Evolutionary conservation across 2,329 filamentous ascomycete species (phyloP), one percentile per base, ranked within the genome.

Genomic region (Cadophora luteo-olivacea): DNA sequence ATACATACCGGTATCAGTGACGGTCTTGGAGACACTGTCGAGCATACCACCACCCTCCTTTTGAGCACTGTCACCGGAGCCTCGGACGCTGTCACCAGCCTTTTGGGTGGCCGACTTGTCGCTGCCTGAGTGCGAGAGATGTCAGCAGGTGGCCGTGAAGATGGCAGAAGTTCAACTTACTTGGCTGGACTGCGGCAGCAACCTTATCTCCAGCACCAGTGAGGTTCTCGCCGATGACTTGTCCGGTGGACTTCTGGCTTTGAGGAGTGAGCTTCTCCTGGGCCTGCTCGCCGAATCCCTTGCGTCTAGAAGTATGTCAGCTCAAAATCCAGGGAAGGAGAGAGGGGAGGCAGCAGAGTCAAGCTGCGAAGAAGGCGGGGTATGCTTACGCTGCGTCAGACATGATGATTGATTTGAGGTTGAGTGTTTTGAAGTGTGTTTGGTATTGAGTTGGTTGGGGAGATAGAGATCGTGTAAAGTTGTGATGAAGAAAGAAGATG

Each of bases 261-360:
- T 87, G 83, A 65, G 85, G 85, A 72, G 83, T 86, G 70, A 85
- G 67, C 78, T 82, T 83, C 79, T 86, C 83, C 64, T 77, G 69
- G 71, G 78, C 79, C 78, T 86, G 84, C 75, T 84, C 82, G 72
- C 79, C 78, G 76, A 84, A 77, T 73, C 77, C 78, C 79, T 86
- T 85, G 80, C 84, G 84, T 73, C 82, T 72, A 19, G 2, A 14
- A 12, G 24, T 49, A 24, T 55, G 61, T 73, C 61, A 70, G 70
- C 55, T 38, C 4, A 25, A 55, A 8, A n/a, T 22, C 11, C 25
- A 45, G 16, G n/a, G 25, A n/a, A 5, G 16, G 58, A 51, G 51
- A 16, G 32, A 57, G 24, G 24, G 32, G n/a, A 49, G 24, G 5
- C 12, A 54, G 51, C 25, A 5, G 24, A 16, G 24, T 29, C n/a